phyloP scores from a whole-genome alignment of 163 green algal species.

The Chlorella variabilis region DNA sequence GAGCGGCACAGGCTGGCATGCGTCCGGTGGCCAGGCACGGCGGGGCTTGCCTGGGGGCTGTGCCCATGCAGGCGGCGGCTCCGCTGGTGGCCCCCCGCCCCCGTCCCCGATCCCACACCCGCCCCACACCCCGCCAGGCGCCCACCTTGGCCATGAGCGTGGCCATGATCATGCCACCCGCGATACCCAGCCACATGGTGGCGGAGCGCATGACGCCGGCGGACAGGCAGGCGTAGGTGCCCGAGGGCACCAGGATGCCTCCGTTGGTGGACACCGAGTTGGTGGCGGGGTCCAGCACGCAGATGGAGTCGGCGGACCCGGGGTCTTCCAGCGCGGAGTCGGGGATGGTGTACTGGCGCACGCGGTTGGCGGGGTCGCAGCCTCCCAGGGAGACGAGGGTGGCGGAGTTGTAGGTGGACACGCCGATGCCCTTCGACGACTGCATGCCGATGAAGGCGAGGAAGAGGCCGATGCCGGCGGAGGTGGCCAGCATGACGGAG shows the following conservation, averaged over 20 bases:
- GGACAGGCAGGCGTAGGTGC: slow-evolving; percentile 30
- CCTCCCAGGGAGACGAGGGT: slow-evolving; percentile 72
- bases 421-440: slow-evolving; percentile 53
- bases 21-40: too few relatives aligned
- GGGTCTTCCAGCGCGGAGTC: not conserved
- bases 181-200: slow-evolving; percentile 76
- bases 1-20: too few relatives aligned
- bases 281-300: slow-evolving; percentile 17
- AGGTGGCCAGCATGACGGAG: slow-evolving; percentile 59
- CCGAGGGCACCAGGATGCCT: slow-evolving; percentile 6
- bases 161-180: slow-evolving; percentile 61
- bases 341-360: slow-evolving; percentile 33
- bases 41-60: too few relatives aligned
- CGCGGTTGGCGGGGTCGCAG: slow-evolving; percentile 34
- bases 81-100: too few relatives aligned
- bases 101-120: too few relatives aligned
- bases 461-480: slow-evolving; percentile 58
- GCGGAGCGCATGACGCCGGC: slow-evolving; percentile 60
- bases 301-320: slow-evolving; percentile 59
- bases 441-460: slow-evolving; percentile 75
- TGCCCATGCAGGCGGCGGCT: too few relatives aligned
- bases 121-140: too few relatives aligned
- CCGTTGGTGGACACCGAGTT: not conserved
- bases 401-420: slow-evolving; percentile 67
- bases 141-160: slow-evolving; percentile 65